Evolutionary conservation across 768 basidiomycete species (phyloP).

Genomic region (Paxillus involutus): DNA sequence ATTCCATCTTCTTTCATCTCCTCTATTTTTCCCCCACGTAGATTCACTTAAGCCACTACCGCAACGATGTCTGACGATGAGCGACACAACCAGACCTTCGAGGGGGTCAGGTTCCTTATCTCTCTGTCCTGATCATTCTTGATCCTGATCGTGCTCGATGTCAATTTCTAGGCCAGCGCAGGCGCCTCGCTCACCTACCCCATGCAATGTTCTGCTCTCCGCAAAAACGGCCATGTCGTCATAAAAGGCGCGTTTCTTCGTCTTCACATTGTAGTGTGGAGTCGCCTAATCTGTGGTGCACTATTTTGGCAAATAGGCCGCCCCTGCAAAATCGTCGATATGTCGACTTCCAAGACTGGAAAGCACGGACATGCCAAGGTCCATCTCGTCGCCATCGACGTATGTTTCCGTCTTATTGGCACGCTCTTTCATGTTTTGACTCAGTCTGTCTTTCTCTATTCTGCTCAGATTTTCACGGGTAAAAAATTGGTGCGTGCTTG

Average conservation of each 20-base stretch:
- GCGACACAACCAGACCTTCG: slow-evolving; percentile 80
- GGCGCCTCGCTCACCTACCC: slow-evolving; percentile 81
- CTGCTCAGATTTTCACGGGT: slow-evolving; percentile 88
- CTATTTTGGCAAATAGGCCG: slow-evolving; percentile 46
- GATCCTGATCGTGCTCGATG: slow-evolving; percentile 20
- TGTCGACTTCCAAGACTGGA: slow-evolving; percentile 99
- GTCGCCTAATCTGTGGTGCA: slow-evolving; percentile 2
- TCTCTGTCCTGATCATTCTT: slow-evolving; percentile 5
- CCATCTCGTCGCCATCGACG: slow-evolving; percentile 95
- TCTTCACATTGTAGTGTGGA: not conserved
- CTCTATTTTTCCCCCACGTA: slow-evolving; percentile 18
- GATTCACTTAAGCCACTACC: slow-evolving; percentile 22
- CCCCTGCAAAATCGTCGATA: slow-evolving; percentile 98
- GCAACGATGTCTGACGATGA: slow-evolving; percentile 87
- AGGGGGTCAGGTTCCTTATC: slow-evolving; percentile 53
- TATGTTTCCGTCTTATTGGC: slow-evolving; percentile 41
- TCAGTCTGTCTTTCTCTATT: slow-evolving; percentile 1
- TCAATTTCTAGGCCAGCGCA: slow-evolving; percentile 53
- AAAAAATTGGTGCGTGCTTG: slow-evolving; percentile 83
- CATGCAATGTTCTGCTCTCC: slow-evolving; percentile 96
- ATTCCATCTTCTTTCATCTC: slow-evolving; percentile 29
- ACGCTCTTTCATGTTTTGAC: slow-evolving; percentile 10
- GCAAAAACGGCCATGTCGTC: slow-evolving; percentile 90
- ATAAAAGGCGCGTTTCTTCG: slow-evolving; percentile 67
- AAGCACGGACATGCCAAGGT: slow-evolving; percentile 99